These are phyloP conservation scores for Papiliotrema nemorosa DNA, from an alignment of 1,284 basidiomycete species.

Conservation along the genomic window DNA sequence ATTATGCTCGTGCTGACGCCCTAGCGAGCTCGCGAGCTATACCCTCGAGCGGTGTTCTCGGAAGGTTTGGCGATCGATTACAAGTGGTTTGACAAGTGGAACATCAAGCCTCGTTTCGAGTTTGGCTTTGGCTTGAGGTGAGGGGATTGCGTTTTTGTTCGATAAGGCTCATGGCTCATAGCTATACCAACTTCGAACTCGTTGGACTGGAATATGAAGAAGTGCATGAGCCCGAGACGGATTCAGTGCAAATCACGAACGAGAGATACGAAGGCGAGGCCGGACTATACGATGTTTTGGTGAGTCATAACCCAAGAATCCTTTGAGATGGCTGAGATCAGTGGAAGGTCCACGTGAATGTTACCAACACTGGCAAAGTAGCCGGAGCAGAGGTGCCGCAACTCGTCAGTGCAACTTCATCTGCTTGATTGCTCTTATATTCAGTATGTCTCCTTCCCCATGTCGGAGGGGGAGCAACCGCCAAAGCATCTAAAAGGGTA, in stretches of 20 bases:
- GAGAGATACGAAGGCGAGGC: constrained; percentile 41
- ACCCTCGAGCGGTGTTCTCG: constrained; percentile 32
- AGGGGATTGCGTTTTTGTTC: not conserved
- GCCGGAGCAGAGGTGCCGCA: constrained; percentile 51
- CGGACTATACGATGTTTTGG: constrained; percentile 45
- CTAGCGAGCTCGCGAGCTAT: not conserved
- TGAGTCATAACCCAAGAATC: constrained; percentile 13
- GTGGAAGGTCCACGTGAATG: constrained; percentile 39
- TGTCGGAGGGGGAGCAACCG: constrained; percentile 42
- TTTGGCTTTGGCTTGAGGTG: constrained; percentile 52
- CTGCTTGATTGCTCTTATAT: not conserved
- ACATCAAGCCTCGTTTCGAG: constrained; percentile 49
- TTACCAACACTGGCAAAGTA: constrained; percentile 50
- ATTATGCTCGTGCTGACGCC: not conserved
- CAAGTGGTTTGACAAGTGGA: constrained; percentile 51
- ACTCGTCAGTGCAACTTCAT: constrained; percentile 32
- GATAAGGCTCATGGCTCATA: not conserved
- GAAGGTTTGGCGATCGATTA: constrained; percentile 52
- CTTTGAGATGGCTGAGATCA: constrained; percentile 7
- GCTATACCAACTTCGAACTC: constrained; percentile 50
- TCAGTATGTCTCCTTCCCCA: constrained; percentile 50
- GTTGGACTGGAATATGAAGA: constrained; percentile 28
- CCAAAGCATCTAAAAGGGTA: constrained; percentile 46
- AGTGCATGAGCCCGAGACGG: constrained; percentile 18
- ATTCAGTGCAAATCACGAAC: constrained; percentile 49